phyloP scores from a whole-genome alignment of 331 rosid species.

The Stylosanthes scabra region DNA sequence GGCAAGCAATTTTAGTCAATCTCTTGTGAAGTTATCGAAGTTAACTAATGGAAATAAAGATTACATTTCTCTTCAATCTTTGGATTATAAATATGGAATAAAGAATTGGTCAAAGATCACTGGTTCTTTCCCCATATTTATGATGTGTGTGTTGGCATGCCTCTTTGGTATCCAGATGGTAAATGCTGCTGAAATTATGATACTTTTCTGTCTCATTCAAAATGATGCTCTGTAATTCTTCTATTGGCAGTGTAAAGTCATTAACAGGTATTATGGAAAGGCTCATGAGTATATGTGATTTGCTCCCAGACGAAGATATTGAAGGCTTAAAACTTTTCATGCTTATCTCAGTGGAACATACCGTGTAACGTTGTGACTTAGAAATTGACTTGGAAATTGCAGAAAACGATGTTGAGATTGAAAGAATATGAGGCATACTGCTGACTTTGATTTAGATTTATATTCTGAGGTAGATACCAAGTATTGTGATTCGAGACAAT shows the following conservation, averaged over 20 bases:
- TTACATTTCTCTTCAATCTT: no score
- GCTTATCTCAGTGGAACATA: no score
- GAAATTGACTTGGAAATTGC: no score
- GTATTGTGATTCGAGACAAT: no score
- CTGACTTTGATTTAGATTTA: no score
- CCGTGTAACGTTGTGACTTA: no score
- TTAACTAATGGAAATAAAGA: neutral
- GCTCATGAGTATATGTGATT: conserved; percentile 69
- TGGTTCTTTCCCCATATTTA: neutral
- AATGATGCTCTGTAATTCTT: neutral
- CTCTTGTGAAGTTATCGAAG: no score
- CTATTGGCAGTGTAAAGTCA: conserved; percentile 63
- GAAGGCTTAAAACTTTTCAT: neutral
- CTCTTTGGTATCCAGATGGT: neutral
- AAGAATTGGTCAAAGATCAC: neutral
- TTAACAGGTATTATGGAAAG: conserved; percentile 74
- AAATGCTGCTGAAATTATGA: neutral
- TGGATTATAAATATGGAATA: neutral
- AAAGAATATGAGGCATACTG: no score
- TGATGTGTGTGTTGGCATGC: neutral
- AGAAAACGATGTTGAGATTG: no score
- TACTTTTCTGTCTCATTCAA: neutral
- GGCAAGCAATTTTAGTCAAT: no score
- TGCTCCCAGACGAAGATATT: conserved; percentile 7
- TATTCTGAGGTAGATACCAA: no score